Base-by-base conservation (phyloP, 2,329 filamentous ascomycete species). In the Apiospora malaysiana region DNA sequence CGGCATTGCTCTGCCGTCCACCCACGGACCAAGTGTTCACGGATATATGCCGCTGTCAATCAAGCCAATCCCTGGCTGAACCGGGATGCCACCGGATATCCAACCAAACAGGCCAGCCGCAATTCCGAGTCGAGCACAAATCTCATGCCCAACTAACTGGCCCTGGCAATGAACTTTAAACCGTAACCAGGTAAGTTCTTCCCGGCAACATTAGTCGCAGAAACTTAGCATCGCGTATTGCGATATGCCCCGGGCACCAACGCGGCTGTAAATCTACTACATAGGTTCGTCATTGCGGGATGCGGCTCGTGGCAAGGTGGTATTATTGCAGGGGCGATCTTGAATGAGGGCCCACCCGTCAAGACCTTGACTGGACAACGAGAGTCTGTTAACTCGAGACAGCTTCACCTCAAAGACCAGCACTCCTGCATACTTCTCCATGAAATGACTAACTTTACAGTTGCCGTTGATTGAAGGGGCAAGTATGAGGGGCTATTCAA, bases 1-100 rank as follows among this genome's bases (percentile, higher is more conserved):
- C 56, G 56, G 56, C 56, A 63, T 40, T 63, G 4, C 32, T 63
- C 32, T 40, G 27, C 56, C 56, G 56, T n/a, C 56, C 9, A 63
- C 56, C 40, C 56, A 63, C 56, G 32, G 56, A 23, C 56, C 56
- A 63, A 63, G 56, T 63, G 56, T 63, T 63, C 56, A 32, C 56
- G 56, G 56, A 63, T 63, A 63, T 63, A 63, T 63, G 56, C 56
- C 56, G 56, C 56, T 63, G 56, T 63, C 56, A 63, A 37, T 21
- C 7, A 21, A 10, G 27, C 27, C 51, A 59, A 63, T 40, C 56
- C 56, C 56, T 63, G 56, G 21, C 56, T 23, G 18, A 40, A 63
- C 56, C 56, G 27, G 56, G 56, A 40, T 63, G 18, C 27, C 8
- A 21, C 37, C 56, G 51, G 51, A 59, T 59, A 59, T 59, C 51